Evolutionary conservation across 768 basidiomycete genomes (phyloP).

Genomic region (Mycena haematopus): DNA sequence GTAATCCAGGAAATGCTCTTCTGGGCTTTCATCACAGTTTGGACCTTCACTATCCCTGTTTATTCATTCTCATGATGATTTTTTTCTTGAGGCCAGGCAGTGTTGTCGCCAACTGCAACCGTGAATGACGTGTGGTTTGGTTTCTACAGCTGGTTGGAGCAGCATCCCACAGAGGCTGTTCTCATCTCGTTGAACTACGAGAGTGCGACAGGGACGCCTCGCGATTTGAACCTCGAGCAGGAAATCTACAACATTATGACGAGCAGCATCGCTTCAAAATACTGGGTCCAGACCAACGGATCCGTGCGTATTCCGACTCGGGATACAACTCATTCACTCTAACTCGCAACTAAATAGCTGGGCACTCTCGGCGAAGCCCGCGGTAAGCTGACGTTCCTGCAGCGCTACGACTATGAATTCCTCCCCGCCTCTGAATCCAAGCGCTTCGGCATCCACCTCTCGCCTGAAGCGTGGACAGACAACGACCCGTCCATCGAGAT

Average conservation of each 20-base stretch:
- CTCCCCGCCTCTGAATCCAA: constrained; percentile 46
- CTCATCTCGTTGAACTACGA: constrained; percentile 59
- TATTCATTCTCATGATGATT: background rate
- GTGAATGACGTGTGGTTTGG: constrained; percentile 59
- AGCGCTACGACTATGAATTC: constrained; percentile 51
- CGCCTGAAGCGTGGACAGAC: constrained; percentile 52
- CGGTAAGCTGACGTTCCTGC: constrained; percentile 57
- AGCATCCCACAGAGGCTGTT: constrained; percentile 58
- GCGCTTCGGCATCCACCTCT: constrained; percentile 53
- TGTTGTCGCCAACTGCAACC: constrained; percentile 51
- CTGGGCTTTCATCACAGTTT: constrained; percentile 28
- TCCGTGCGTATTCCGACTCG: constrained; percentile 35
- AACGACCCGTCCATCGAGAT: constrained; percentile 53
- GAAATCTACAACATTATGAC: constrained; percentile 49
- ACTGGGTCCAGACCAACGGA: constrained; percentile 56
- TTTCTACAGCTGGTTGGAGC: constrained; percentile 57
- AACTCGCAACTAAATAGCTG: constrained; percentile 38
- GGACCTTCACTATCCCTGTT: background rate
- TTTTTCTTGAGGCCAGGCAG: constrained; percentile 40
- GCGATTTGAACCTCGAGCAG: constrained; percentile 49
- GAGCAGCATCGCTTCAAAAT: constrained; percentile 44
- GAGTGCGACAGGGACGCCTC: constrained; percentile 49
- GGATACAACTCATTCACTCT: background rate
- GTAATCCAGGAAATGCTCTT: constrained; percentile 24
- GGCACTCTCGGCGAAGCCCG: constrained; percentile 58